Percentiles rank a stretch among this genome's conserved stretches.
These are phyloP conservation scores for Barnettozyma hawaiiensis DNA, from an alignment of 1,139 yeast genomes.

Conservation along the genomic window DNA sequence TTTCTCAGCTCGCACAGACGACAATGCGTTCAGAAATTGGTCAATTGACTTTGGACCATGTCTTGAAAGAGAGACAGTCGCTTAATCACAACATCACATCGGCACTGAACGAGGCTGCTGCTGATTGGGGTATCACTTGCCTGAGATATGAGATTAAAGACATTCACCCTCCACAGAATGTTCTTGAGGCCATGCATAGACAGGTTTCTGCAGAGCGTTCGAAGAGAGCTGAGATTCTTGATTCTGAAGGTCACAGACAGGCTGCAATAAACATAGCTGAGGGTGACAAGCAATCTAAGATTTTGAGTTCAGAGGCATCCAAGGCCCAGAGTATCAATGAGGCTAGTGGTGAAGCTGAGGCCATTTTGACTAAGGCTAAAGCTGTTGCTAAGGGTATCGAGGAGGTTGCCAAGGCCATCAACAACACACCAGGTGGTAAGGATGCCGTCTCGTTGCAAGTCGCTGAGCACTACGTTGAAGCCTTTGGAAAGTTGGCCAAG, in stretches of 20 bases:
- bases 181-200: constrained; percentile 87
- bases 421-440: constrained; percentile 61
- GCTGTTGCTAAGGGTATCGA: constrained; percentile 73
- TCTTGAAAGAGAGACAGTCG: constrained; percentile 66
- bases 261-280: constrained; percentile 77
- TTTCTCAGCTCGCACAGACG: constrained; percentile 81
- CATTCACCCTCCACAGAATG: constrained; percentile 82
- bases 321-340: constrained; percentile 57
- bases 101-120: constrained; percentile 82
- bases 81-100: constrained; percentile 67
- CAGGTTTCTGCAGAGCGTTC: constrained; percentile 85
- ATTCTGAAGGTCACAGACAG: constrained; percentile 79
- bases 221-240: constrained; percentile 80
- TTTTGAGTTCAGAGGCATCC: constrained; percentile 66
- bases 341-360: constrained; percentile 68
- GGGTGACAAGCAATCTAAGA: constrained; percentile 66
- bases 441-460: constrained; percentile 76
- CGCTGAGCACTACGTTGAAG: constrained; percentile 79
- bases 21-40: constrained; percentile 91
- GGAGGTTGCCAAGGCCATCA: constrained; percentile 60
- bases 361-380: constrained; percentile 59
- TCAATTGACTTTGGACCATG: constrained; percentile 71
- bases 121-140: constrained; percentile 83
- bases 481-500: constrained; percentile 78
- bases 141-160: constrained; percentile 83